Percentiles rank a stretch among this genome's conserved stretches.
Conservation (phyloP, 139 green algal species). For the Auxenochlorella protothecoides region DNA sequence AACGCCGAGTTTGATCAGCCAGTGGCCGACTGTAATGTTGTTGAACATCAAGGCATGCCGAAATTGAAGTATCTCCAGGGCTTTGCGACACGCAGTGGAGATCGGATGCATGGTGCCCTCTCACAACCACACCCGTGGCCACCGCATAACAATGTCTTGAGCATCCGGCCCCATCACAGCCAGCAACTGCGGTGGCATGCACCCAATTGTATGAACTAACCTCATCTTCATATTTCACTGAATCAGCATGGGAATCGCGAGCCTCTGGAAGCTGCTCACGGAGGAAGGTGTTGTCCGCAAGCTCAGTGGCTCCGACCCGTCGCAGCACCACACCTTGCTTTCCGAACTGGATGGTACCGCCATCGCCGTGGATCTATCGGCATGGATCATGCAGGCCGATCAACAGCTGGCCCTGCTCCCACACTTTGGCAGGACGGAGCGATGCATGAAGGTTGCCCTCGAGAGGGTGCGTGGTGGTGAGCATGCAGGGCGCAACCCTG, state of each 20-base stretch:
- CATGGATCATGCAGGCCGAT: slow-evolving; percentile 44
- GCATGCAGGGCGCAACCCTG: not conserved
- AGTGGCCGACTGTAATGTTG: too few species aligned
- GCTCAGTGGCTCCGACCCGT: not conserved
- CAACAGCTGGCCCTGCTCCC: slow-evolving; percentile 28
- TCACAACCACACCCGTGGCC: too few species aligned
- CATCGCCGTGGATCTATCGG: slow-evolving; percentile 41
- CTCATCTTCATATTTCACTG: not conserved
- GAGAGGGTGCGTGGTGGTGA: slow-evolving; percentile 27
- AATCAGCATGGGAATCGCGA: slow-evolving; percentile 8
- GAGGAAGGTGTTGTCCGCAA: not conserved
- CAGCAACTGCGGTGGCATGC: not conserved
- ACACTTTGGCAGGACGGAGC: slow-evolving; percentile 19
- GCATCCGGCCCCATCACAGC: not conserved
- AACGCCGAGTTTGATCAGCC: too few species aligned
- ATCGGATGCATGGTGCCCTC: too few species aligned
- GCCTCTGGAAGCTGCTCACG: slow-evolving; percentile 9
- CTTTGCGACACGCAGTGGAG: too few species aligned
- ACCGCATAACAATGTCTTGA: too few species aligned
- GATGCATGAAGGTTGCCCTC: slow-evolving; percentile 40
- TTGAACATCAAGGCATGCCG: too few species aligned
- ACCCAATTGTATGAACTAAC: not conserved
- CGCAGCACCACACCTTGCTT: slow-evolving; percentile 12
- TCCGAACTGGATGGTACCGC: slow-evolving; percentile 23
- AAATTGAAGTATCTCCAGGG: too few species aligned